Base-by-base conservation (phyloP, 441 rosid genomes). In the Populus hybrid region DNA sequence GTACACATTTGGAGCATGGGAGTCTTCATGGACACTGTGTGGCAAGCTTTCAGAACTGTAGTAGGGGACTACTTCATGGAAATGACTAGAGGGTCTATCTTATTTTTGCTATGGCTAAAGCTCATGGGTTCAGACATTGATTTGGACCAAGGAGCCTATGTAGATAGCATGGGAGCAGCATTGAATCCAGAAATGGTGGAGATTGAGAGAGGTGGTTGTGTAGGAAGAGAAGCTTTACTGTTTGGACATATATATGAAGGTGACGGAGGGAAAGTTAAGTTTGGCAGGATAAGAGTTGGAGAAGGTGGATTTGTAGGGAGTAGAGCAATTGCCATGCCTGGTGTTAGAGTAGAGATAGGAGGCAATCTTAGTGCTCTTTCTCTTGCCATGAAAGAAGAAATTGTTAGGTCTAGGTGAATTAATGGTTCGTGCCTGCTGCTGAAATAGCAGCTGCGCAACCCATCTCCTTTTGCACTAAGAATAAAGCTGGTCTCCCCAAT, bases 181-280 rank as follows among this genome's bases (percentile, higher is more conserved):
- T 74, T 91, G 81, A 89, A 91, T 78, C 95, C 95, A 1, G 93
- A 91, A 83, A 87, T 91, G 95, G 87, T 89, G 78, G 90, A 87
- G 81, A 84, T 89, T 40, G 88, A 87, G 77, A 82, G 85, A 82
- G 88, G 84, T 6, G 91, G 90, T n/a, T 84, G 88, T 73, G 83
- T 91, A 28, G 30, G 30, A 28, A 28, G 30, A 28, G 30, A 28
- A 28, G 30, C 30, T 28, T 28, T 28, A 28, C 32, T 89, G 79
- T 91, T 88, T 71, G 95, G 95, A 75, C 95, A 89, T 79, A 81
- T 88, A 61, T 89, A 91, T 78, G 92, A 89, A 78, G 93, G 93
- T 7, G 91, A 88, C 75, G 92, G 78, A 5, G 93, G 92, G 46
- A 80, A 73, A 67, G 92, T 91, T 32, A 89, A 84, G 87, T 89